Evolutionary conservation across 2,329 filamentous ascomycete genomes (phyloP).

Genomic region (Simplicillium aogashimaense): DNA sequence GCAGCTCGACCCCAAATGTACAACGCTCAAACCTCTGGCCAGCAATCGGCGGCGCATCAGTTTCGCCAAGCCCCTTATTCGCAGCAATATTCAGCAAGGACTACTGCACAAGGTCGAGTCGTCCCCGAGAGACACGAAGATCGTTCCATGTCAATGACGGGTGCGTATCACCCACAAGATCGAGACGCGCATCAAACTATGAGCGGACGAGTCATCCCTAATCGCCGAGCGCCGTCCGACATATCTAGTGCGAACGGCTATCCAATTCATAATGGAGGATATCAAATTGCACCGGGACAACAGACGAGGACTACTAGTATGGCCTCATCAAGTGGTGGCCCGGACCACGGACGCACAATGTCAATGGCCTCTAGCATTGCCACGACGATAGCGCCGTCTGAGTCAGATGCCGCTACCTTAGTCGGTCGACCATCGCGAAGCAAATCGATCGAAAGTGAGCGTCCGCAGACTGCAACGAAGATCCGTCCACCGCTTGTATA

Average conservation of each 20-base stretch:
- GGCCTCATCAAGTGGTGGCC: constrained; percentile 39
- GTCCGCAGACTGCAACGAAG: constrained; percentile 45
- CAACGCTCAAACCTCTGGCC: constrained; percentile 45
- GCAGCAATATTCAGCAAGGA: constrained; percentile 57
- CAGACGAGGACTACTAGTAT: constrained; percentile 53
- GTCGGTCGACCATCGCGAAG: constrained; percentile 47
- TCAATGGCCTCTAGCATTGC: constrained; percentile 84
- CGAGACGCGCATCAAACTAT: constrained; percentile 80
- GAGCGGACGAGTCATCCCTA: constrained; percentile 85
- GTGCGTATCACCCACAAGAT: constrained; percentile 58
- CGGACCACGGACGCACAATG: constrained; percentile 58
- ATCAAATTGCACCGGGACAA: constrained; percentile 36
- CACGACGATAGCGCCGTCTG: constrained; percentile 56
- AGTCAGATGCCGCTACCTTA: constrained; percentile 39
- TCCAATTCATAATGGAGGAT: constrained; percentile 23
- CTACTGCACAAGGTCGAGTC: constrained; percentile 82
- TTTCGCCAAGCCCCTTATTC: constrained; percentile 69
- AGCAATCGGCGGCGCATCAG: constrained; percentile 57
- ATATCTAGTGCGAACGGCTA: constrained; percentile 25
- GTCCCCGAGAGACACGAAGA: constrained; percentile 90
- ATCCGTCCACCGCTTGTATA: constrained; percentile 80
- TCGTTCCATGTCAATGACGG: constrained; percentile 91
- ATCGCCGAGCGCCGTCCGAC: constrained; percentile 41
- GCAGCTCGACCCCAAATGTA: constrained; percentile 65
- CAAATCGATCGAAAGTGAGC: constrained; percentile 43